These are phyloP conservation scores for Oryza glaberrima DNA, from an alignment of 176 grass and related monocot species.

Conservation along the genomic window DNA sequence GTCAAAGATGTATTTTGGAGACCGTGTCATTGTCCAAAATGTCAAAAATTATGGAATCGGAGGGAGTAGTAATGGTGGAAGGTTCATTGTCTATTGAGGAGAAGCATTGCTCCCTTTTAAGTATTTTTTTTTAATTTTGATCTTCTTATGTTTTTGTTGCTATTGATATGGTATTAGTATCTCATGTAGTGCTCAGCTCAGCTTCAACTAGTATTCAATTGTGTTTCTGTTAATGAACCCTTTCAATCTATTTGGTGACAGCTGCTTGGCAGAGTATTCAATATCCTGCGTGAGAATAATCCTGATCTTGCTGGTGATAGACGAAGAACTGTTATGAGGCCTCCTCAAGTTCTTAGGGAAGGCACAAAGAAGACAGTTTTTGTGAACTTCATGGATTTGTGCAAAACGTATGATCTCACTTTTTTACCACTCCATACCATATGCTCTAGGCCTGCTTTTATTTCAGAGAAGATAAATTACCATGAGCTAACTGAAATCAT, in stretches of 20 bases:
- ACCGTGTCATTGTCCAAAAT: too few species aligned
- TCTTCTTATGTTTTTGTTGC: not conserved
- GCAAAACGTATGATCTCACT: constrained; percentile 73
- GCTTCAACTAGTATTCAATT: constrained; percentile 9
- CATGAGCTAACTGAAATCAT: constrained; percentile 18
- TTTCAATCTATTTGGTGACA: constrained; percentile 43
- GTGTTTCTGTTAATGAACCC: constrained; percentile 27
- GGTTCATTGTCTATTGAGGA: not conserved
- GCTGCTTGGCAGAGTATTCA: constrained; percentile 94
- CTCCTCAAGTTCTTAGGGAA: constrained; percentile 97
- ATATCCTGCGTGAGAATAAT: constrained; percentile 98
- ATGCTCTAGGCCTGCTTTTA: constrained; percentile 4
- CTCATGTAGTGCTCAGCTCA: not conserved
- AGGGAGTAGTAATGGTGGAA: not conserved
- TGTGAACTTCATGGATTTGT: constrained; percentile 98
- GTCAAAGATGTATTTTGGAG: too few species aligned
- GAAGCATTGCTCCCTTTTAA: not conserved
- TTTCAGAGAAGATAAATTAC: constrained; percentile 11
- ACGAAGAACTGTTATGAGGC: constrained; percentile 95
- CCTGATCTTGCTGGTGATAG: constrained; percentile 98
- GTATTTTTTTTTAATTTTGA: constrained; percentile 15
- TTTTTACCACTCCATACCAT: not conserved
- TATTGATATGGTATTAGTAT: not conserved
- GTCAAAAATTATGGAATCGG: too few species aligned
- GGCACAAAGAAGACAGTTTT: constrained; percentile 99